Percentiles rank a stretch among this genome's conserved stretches.
phyloP scores from a whole-genome alignment of 371 early-diverging fungal species.

The Capniomyces stellatus region DNA sequence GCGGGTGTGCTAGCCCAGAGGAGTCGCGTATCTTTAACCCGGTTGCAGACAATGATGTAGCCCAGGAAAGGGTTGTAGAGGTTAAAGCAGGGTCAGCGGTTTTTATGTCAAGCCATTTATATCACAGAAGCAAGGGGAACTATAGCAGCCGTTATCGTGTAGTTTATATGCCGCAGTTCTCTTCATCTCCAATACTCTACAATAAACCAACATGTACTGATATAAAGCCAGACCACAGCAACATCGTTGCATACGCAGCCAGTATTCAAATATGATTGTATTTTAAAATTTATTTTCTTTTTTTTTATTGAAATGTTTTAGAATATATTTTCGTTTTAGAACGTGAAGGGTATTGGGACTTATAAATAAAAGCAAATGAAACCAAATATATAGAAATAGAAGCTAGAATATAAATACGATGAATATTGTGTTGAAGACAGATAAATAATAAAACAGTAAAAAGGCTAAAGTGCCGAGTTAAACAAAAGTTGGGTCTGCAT shows the following conservation, averaged over 20 bases:
- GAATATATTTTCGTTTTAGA: not conserved
- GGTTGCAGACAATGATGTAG: not conserved
- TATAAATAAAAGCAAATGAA: not conserved
- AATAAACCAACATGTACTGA: not conserved
- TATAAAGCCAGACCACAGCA: not conserved
- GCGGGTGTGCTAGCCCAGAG: no score
- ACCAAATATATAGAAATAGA: not conserved
- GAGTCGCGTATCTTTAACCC: no score
- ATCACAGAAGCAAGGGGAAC: conserved; percentile 35
- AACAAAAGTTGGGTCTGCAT: no score
- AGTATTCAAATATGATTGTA: conserved; percentile 6
- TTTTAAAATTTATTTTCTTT: not conserved
- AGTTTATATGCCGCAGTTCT: conserved; percentile 39
- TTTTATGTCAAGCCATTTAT: conserved; percentile 31
- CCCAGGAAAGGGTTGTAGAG: no score
- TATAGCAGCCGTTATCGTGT: conserved; percentile 20
- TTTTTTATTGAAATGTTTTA: no score
- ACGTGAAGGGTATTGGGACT: not conserved
- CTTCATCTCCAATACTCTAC: conserved; percentile 7
- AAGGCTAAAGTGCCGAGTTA: no score
- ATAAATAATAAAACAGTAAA: not conserved
- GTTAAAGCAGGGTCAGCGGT: conserved; percentile 27
- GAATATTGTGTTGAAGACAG: not conserved
- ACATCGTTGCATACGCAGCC: conserved; percentile 9
- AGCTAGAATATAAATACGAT: not conserved